phyloP scores from a whole-genome alignment of 2,329 filamentous ascomycete species.

The Aspergillus fijiensis region DNA sequence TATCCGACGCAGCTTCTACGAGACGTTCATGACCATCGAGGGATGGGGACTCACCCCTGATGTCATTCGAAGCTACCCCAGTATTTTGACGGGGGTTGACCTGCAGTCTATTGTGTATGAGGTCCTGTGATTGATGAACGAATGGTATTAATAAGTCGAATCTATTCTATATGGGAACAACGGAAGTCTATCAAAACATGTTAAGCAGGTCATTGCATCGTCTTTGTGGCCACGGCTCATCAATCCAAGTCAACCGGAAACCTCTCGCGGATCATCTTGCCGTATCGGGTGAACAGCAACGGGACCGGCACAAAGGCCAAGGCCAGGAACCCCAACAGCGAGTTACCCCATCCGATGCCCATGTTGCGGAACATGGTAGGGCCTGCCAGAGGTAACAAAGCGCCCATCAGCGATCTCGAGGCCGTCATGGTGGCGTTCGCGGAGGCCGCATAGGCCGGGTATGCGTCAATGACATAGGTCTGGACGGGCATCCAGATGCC shows the following conservation, averaged over 20 bases:
- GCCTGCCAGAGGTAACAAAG: conserved; percentile 61
- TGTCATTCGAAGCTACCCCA: conserved; percentile 2
- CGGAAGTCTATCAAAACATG: neutral
- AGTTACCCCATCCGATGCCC: conserved; percentile 52
- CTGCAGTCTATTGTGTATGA: conserved; percentile 4
- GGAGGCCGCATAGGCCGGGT: conserved; percentile 46
- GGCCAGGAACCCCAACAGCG: conserved; percentile 56
- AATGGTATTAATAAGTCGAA: neutral
- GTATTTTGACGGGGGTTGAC: conserved; percentile 5
- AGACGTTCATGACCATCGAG: conserved; percentile 11
- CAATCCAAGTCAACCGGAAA: conserved; percentile 9
- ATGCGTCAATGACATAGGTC: conserved; percentile 62
- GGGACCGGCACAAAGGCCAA: conserved; percentile 49
- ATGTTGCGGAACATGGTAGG: conserved; percentile 48
- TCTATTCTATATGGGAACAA: neutral
- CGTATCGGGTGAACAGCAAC: conserved; percentile 8
- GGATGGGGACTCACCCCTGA: conserved; percentile 9
- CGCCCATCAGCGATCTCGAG: conserved; percentile 55
- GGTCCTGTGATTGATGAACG: neutral
- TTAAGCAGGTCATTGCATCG: neutral
- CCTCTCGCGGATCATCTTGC: conserved; percentile 10
- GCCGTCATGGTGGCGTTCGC: conserved; percentile 57
- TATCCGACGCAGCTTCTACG: conserved; percentile 10
- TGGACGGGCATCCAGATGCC: conserved; percentile 57
- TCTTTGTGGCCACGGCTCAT: neutral